A percentile compares a stretch with the other conserved stretches of the same genome.
Evolutionary conservation across 805 yeast species (phyloP).

Genomic region (Vanderwaltozyma yarrowii): DNA sequence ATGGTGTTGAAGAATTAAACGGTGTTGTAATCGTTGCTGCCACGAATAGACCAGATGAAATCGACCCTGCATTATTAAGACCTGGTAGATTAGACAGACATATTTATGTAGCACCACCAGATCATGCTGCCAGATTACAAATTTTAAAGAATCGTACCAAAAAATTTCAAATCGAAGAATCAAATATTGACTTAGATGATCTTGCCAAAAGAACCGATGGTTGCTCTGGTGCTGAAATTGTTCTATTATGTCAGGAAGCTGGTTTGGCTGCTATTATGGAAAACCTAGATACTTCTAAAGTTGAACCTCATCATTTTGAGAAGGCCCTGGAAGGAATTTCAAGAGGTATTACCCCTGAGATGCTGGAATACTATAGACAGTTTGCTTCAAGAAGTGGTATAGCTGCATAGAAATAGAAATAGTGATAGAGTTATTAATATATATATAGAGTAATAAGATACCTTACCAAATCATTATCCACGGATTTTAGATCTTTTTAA

Average conservation of each 20-base stretch:
- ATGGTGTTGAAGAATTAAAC: slow-evolving; percentile 90
- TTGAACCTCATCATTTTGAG: slow-evolving; percentile 58
- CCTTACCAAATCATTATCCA: no score
- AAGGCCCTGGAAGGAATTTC: slow-evolving; percentile 59
- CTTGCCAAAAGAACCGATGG: slow-evolving; percentile 69
- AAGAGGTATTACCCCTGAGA: slow-evolving; percentile 73
- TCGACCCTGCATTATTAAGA: slow-evolving; percentile 85
- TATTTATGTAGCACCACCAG: slow-evolving; percentile 90
- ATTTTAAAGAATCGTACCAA: slow-evolving; percentile 61
- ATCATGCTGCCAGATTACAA: slow-evolving; percentile 64
- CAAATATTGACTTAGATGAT: slow-evolving; percentile 38
- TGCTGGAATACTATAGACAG: slow-evolving; percentile 64
- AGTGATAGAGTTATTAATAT: no score
- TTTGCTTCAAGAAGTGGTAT: slow-evolving; percentile 35
- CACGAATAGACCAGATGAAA: slow-evolving; percentile 87
- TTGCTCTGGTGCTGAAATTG: slow-evolving; percentile 95
- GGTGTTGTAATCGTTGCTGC: slow-evolving; percentile 95
- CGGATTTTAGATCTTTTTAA: no score
- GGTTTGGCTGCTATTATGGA: slow-evolving; percentile 93
- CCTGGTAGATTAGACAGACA: slow-evolving; percentile 96
- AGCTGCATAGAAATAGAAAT: slow-evolving; percentile 5
- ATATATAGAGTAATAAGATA: no score
- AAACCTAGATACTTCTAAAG: slow-evolving; percentile 41
- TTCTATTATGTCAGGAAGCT: slow-evolving; percentile 86
- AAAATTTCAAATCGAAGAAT: slow-evolving; percentile 45